These are phyloP conservation scores for Gentiana straminea DNA, from an alignment of 257 asterid species.

Conservation along the genomic window DNA sequence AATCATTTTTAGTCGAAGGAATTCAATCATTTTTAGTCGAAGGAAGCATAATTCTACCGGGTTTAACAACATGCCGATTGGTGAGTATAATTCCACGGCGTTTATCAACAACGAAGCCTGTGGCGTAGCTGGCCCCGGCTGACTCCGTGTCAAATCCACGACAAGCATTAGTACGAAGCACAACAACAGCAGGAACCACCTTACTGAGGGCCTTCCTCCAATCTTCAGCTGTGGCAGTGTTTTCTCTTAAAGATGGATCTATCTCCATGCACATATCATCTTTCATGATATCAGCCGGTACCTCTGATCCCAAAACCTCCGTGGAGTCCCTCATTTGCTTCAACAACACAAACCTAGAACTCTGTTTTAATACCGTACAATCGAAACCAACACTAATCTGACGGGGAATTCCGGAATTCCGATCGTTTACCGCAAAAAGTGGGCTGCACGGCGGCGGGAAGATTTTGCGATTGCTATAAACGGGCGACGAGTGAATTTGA, in stretches of 20 bases:
- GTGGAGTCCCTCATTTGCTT: slow-evolving; percentile 18
- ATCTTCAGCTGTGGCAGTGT: slow-evolving; percentile 68
- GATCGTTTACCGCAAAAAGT: too few relatives aligned
- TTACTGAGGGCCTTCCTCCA: slow-evolving; percentile 82
- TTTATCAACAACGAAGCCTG: slow-evolving; percentile 89
- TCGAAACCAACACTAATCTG: too few relatives aligned
- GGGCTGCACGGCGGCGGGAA: too few relatives aligned
- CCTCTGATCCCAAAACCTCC: slow-evolving; percentile 74
- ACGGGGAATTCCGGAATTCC: too few relatives aligned
- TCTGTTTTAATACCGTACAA: too few relatives aligned
- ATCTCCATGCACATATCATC: slow-evolving; percentile 84
- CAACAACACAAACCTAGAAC: too few relatives aligned
- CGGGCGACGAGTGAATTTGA: too few relatives aligned
- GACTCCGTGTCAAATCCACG: slow-evolving; percentile 92
- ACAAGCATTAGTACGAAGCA: slow-evolving; percentile 87
- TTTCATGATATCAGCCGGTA: slow-evolving; percentile 52
- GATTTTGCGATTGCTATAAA: too few relatives aligned
- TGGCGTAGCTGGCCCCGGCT: slow-evolving; percentile 90
- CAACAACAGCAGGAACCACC: slow-evolving; percentile 96
- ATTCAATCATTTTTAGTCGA: neutral
- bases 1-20: too few relatives aligned
- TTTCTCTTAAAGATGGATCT: slow-evolving; percentile 75
- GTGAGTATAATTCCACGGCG: slow-evolving; percentile 89
- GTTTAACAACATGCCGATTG: slow-evolving; percentile 90
- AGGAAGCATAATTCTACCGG: slow-evolving; percentile 31